These are phyloP conservation scores for Acanthamoeba healyi DNA, from an alignment of 208 protist genomes.

Conservation along the genomic window DNA sequence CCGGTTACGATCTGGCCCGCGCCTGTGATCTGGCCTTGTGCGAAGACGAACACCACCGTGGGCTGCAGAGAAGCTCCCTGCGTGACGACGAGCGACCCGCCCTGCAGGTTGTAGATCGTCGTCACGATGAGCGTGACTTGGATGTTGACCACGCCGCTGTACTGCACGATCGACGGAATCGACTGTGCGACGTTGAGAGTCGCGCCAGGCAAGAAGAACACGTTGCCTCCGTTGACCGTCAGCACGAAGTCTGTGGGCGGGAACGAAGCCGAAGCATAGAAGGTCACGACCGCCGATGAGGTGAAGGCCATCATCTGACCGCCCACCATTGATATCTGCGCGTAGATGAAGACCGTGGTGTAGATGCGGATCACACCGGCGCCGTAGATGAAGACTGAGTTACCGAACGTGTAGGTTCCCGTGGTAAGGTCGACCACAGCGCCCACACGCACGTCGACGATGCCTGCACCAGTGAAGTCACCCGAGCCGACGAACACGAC, in stretches of 20 bases:
- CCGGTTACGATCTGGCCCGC: constrained; percentile 40
- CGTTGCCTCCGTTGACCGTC: constrained; percentile 54
- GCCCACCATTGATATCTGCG: constrained; percentile 20
- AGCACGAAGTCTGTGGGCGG: constrained; percentile 49
- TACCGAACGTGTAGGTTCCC: constrained; percentile 46
- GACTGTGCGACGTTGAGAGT: not conserved
- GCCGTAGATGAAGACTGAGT: constrained; percentile 16
- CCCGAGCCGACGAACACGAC: constrained; percentile 43
- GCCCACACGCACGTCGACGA: constrained; percentile 33
- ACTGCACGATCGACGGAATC: constrained; percentile 22
- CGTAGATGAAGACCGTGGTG: constrained; percentile 34
- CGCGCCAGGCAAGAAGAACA: not conserved
- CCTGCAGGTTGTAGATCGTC: constrained; percentile 43
- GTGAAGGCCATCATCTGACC: constrained; percentile 56
- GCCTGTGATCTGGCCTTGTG: constrained; percentile 37
- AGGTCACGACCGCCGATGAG: constrained; percentile 16
- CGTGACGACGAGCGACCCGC: constrained; percentile 56
- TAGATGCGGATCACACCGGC: constrained; percentile 47
- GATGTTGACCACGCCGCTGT: constrained; percentile 42
- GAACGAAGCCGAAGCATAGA: constrained; percentile 49
- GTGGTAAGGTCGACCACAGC: constrained; percentile 29
- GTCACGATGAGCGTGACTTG: constrained; percentile 61
- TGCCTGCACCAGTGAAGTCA: constrained; percentile 26
- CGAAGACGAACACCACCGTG: constrained; percentile 47
- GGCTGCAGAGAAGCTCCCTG: constrained; percentile 16